phyloP scores from a whole-genome alignment of 2,329 filamentous ascomycete species.

The Fusarium drepaniforme region DNA sequence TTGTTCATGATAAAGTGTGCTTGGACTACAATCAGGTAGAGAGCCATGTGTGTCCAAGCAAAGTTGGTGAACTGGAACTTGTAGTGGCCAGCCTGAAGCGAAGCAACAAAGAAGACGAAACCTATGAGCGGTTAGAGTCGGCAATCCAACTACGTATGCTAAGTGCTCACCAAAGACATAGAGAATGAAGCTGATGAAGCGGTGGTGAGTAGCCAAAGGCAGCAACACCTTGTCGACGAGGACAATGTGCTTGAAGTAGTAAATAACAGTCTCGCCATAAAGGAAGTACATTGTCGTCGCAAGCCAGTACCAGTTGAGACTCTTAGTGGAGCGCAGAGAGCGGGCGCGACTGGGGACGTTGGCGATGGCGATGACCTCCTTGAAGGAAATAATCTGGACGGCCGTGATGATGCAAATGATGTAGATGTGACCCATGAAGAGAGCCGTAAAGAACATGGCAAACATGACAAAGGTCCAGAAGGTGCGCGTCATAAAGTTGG shows the following conservation, averaged over 20 bases:
- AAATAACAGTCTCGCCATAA: conserved; percentile 98
- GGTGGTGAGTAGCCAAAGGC: conserved; percentile 94
- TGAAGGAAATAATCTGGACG: conserved; percentile 97
- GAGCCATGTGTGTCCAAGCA: conserved; percentile 99
- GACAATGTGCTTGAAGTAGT: conserved; percentile 99
- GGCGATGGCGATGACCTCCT: conserved; percentile 98
- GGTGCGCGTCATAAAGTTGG: conserved; percentile 95
- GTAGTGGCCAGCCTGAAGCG: conserved; percentile 95
- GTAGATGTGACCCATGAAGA: conserved; percentile 98
- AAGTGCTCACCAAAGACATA: conserved; percentile 89
- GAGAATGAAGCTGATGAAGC: conserved; percentile 98
- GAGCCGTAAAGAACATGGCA: conserved; percentile 86
- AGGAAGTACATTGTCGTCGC: conserved; percentile 99
- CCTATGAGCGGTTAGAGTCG: conserved; percentile 63
- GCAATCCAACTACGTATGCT: background rate
- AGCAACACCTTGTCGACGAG: conserved; percentile 93
- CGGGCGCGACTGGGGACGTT: conserved; percentile 93
- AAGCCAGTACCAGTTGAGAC: conserved; percentile 98
- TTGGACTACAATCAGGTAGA: conserved; percentile 97
- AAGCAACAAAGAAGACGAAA: conserved; percentile 97
- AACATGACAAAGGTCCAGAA: conserved; percentile 99
- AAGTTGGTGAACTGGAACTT: conserved; percentile 99
- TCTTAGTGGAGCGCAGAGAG: conserved; percentile 93
- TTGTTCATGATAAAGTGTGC: conserved; percentile 99
- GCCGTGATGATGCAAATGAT: conserved; percentile 93